Conservation (phyloP, 306 rosid species). For the Sophora flavescens region DNA sequence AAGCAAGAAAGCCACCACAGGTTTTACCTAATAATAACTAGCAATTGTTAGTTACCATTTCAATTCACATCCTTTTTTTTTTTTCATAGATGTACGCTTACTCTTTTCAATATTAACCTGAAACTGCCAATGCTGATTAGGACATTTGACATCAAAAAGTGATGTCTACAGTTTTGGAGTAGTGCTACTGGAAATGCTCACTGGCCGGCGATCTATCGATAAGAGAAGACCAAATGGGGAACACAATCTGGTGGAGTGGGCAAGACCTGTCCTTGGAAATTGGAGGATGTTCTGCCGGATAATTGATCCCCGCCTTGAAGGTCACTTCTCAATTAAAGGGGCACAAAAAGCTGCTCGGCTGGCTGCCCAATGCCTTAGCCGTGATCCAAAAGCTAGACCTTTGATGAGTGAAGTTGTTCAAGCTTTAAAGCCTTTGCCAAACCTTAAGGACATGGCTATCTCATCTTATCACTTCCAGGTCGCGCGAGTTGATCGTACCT, state of each 20-base stretch:
- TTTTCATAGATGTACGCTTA: not conserved
- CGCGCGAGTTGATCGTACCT: constrained; percentile 72
- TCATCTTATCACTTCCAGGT: constrained; percentile 77
- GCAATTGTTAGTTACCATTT: constrained; percentile 13
- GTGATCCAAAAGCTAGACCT: constrained; percentile 93
- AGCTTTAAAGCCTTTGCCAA: constrained; percentile 76
- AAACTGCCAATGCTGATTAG: constrained; percentile 52
- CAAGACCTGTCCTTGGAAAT: constrained; percentile 81
- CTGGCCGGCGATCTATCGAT: constrained; percentile 91
- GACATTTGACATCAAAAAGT: constrained; percentile 92
- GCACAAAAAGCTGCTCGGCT: constrained; percentile 79
- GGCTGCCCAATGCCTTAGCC: constrained; percentile 84
- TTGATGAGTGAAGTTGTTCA: constrained; percentile 84
- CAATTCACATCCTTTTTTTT: not conserved
- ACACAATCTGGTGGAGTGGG: constrained; percentile 95
- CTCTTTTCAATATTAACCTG: constrained; percentile 28
- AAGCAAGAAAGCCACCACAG: constrained; percentile 15
- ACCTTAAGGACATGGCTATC: constrained; percentile 91
- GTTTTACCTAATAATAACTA: constrained; percentile 5
- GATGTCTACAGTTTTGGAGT: constrained; percentile 98
- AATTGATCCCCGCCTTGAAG: constrained; percentile 92
- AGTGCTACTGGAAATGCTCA: constrained; percentile 90
- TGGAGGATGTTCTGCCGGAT: constrained; percentile 75
- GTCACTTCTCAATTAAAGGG: constrained; percentile 93
- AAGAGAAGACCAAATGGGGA: constrained; percentile 94